A percentile compares a stretch with the other conserved stretches of the same genome.
Evolutionary conservation across 139 green algal genomes (phyloP).

Genomic region (Mesotaenium endlicherianum): DNA sequence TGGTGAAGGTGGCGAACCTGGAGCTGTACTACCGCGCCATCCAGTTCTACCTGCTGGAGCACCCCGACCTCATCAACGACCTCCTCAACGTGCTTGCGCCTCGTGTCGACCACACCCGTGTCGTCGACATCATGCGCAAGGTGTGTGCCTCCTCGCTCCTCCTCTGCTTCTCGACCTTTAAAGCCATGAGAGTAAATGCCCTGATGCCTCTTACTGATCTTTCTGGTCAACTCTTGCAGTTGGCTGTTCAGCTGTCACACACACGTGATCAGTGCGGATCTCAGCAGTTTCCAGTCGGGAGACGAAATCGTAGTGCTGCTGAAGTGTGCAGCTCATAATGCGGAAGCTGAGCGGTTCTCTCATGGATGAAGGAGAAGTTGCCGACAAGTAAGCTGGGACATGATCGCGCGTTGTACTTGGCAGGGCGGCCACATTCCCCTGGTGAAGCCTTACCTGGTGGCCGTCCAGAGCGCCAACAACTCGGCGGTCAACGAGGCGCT

Average conservation of each 20-base stretch:
- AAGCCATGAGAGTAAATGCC: no score
- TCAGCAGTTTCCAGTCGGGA: no score
- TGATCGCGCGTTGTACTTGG: not conserved
- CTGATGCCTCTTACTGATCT: no score
- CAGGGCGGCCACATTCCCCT: slow-evolving; percentile 82
- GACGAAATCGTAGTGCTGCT: no score
- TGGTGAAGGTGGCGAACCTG: slow-evolving; percentile 78
- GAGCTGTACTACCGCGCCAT: slow-evolving; percentile 95
- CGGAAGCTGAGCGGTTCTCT: no score
- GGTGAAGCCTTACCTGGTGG: slow-evolving; percentile 92
- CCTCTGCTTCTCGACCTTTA: no score
- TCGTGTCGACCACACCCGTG: slow-evolving; percentile 87
- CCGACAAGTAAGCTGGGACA: no score
- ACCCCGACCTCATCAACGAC: slow-evolving; percentile 93
- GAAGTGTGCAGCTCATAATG: no score
- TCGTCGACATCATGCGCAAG: slow-evolving; percentile 88
- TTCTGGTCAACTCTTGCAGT: no score
- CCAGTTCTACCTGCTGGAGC: slow-evolving; percentile 94
- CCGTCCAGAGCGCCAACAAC: slow-evolving; percentile 89
- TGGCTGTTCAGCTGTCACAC: no score
- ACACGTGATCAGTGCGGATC: no score
- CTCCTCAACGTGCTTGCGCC: slow-evolving; percentile 88
- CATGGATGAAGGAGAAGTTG: no score
- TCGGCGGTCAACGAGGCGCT: slow-evolving; percentile 87
- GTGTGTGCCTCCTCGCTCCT: not conserved